A percentile compares a stretch with the other conserved stretches of the same genome.
Evolutionary conservation across 2,329 filamentous ascomycete genomes (phyloP).

Genomic region (Anisogramma anomala): DNA sequence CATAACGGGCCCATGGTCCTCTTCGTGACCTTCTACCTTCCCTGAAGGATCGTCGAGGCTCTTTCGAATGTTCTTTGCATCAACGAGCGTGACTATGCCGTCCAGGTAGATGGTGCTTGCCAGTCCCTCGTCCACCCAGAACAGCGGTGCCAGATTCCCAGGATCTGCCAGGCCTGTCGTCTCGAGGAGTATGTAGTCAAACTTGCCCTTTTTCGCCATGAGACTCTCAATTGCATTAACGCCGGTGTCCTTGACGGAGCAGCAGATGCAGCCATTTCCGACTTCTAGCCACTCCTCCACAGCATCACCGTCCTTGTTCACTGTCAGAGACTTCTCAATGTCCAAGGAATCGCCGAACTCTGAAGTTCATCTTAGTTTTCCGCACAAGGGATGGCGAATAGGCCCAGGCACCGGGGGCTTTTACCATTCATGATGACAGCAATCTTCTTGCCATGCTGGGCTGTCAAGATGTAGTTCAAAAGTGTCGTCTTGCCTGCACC

Average conservation of each 20-base stretch:
- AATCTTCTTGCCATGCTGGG: slow-evolving; percentile 93
- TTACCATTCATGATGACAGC: slow-evolving; percentile 89
- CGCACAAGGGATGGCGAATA: not conserved
- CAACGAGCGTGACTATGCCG: slow-evolving; percentile 89
- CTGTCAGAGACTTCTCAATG: slow-evolving; percentile 89
- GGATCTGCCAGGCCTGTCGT: slow-evolving; percentile 93
- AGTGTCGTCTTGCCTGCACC: slow-evolving; percentile 93
- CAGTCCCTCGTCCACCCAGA: slow-evolving; percentile 95
- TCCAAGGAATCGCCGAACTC: slow-evolving; percentile 81
- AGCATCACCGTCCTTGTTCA: slow-evolving; percentile 71
- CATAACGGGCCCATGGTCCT: slow-evolving; percentile 55
- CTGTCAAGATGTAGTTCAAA: slow-evolving; percentile 89
- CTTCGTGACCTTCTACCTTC: slow-evolving; percentile 40
- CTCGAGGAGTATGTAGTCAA: slow-evolving; percentile 95
- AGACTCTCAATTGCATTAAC: slow-evolving; percentile 91
- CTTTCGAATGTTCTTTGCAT: slow-evolving; percentile 81
- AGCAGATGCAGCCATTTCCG: slow-evolving; percentile 95
- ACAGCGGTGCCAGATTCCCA: slow-evolving; percentile 86
- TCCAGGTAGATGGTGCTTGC: slow-evolving; percentile 94
- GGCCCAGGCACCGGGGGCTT: slow-evolving; percentile 1
- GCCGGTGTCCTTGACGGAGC: slow-evolving; percentile 90
- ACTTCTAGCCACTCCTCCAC: slow-evolving; percentile 93
- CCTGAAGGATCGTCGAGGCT: slow-evolving; percentile 63
- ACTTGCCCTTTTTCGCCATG: slow-evolving; percentile 86
- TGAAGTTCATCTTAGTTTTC: slow-evolving; percentile 23